Evolutionary conservation across 2,329 filamentous ascomycete species (phyloP), one percentile per base, ranked within the genome.

Genomic region (Fusarium sp.): DNA sequence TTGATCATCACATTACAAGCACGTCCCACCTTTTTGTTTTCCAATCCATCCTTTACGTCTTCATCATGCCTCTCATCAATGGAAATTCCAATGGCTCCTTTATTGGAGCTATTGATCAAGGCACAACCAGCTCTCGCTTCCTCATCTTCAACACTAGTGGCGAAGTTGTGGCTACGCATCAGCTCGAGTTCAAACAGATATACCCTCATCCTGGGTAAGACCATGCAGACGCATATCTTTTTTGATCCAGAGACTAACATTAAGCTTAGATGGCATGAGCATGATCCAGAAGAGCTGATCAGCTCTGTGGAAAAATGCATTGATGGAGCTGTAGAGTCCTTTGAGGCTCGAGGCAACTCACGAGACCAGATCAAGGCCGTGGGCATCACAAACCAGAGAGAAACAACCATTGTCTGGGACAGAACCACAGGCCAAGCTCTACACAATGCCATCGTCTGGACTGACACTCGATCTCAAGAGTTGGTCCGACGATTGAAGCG

Each of bases 371-470:
- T 96, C 80, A 91, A 89, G 80, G 89, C 92, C 10, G 87, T 96
- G 71, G 94, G 94, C 60, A 93, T 96, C 80, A 95, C 94, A 74
- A 95, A 94, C 82, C 94, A 96, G 84, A 89, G 94, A 80, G 94
- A 96, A 83, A 96, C 94, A 8, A 93, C 92, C 4, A 86, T 96
- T 1, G 90, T 94, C 62, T 96, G 93, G 93, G 93, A 96, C 80
- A 90, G 87, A 79, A 89, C 90, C 74, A 95, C 92, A 0, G 94
- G 94, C 58, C 89, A 95, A 80, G 89, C 93, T 10, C 84, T 96
- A 42, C 88, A 95, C 85, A 94, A 95, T 79, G 93, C 93, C 70
- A 94, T 96, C 71, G 93, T 93, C 63, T 96, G 94, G 93, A 92
- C 94, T 42, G 94, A 96, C 80, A 95, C 93, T n/a, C 87, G 94